phyloP scores from a whole-genome alignment of 768 basidiomycete genomes.

The Tulasnella sp. region DNA sequence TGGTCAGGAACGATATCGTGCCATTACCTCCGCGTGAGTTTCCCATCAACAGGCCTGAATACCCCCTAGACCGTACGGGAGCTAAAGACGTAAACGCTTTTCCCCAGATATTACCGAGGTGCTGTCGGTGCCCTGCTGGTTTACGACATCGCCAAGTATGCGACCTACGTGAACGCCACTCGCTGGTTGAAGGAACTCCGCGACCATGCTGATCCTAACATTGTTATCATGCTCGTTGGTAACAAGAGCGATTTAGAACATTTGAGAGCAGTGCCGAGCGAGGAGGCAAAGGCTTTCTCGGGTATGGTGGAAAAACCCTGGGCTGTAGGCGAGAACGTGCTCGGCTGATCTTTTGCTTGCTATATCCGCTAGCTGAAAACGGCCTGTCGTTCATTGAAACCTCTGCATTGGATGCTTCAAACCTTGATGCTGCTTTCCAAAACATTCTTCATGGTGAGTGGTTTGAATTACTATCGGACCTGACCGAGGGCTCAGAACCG shows the following conservation, averaged over 20 bases:
- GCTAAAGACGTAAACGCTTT: not conserved
- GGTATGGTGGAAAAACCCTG: slow-evolving; percentile 43
- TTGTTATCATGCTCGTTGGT: slow-evolving; percentile 92
- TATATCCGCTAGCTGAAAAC: slow-evolving; percentile 73
- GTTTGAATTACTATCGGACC: not conserved
- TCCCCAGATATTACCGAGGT: slow-evolving; percentile 88
- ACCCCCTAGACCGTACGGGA: not conserved
- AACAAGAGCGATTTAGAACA: slow-evolving; percentile 99
- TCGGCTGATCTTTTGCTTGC: not conserved
- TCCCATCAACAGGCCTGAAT: not conserved
- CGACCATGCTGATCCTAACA: slow-evolving; percentile 89
- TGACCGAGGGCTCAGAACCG: not conserved
- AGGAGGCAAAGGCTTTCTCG: slow-evolving; percentile 89
- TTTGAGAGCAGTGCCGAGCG: slow-evolving; percentile 89
- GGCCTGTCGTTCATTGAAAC: slow-evolving; percentile 95
- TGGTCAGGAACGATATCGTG: slow-evolving; percentile 45
- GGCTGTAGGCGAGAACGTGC: not conserved
- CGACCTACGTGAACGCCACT: slow-evolving; percentile 87
- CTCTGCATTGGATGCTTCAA: slow-evolving; percentile 98
- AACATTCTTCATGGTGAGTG: slow-evolving; percentile 76
- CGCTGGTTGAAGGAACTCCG: slow-evolving; percentile 96
- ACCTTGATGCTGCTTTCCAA: slow-evolving; percentile 97
- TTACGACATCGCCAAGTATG: slow-evolving; percentile 90
- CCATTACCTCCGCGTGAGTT: slow-evolving; percentile 42
- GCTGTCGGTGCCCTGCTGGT: slow-evolving; percentile 89